Evolutionary conservation across 2,329 filamentous ascomycete genomes (phyloP), one percentile per base, ranked within the genome.

Genomic region (Exophiala sp.): DNA sequence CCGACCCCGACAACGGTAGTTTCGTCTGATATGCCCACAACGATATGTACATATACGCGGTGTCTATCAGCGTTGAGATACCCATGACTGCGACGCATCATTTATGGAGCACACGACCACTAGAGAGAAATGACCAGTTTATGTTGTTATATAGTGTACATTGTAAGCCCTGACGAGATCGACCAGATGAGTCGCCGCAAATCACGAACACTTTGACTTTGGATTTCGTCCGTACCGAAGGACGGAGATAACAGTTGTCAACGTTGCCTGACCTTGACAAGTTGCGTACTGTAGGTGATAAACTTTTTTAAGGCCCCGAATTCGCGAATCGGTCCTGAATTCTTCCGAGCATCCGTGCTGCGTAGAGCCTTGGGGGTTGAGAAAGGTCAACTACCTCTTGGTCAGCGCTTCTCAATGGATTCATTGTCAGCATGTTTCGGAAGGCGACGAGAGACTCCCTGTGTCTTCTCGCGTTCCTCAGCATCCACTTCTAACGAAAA

Each of bases 311-410:
- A 16, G 21, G 16, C 43, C 4, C 16, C 29, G 34, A 24, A 20
- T 35, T n/a, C 38, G 14, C n/a, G 20, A 10, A 43, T 43, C 41
- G 45, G 18, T 51, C 12, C 10, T 20, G 21, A 7, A 44, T 49
- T 35, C 40, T 44, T 34, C 51, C 51, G 51, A 45, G 40, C 8
- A 18, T 36, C 51, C 51, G 51, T 35, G 41, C 40, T 42, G 47
- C 47, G 34, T 54, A 33, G 45, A 49, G 18, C 20, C 21, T 52
- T 32, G 10, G 6, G 29, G 41, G 41, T 42, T 29, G 29, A 7
- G 29, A 29, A n/a, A 9, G 20, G 14, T n/a, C 29, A 24, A 43
- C 33, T 34, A 34, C 33, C 14, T 39, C 40, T 43, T 48, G 20
- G 47, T 20, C 32, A 10, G 33, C 45, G 14, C n/a, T 33, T 46